phyloP scores from a whole-genome alignment of 768 basidiomycete species.

The Cystofilobasidium bisporidii region DNA sequence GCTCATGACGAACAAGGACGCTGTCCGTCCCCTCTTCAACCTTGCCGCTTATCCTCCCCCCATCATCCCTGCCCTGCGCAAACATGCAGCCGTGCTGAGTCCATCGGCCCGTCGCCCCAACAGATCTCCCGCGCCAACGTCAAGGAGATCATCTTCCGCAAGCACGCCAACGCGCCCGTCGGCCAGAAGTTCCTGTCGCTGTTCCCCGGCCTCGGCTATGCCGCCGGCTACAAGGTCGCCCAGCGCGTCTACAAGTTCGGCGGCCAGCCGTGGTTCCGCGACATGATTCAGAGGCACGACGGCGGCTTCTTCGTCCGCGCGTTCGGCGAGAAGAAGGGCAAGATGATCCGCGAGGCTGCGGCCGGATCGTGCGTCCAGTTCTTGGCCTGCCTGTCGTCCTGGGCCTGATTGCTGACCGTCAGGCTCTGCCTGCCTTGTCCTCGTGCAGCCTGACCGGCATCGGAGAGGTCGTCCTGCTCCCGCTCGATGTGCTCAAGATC shows the following conservation, averaged over 20 bases:
- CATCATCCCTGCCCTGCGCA: too few relatives aligned
- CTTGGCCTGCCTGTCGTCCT: too few relatives aligned
- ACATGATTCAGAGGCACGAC: slow-evolving; percentile 72
- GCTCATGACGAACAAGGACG: slow-evolving; percentile 88
- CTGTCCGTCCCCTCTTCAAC: slow-evolving; percentile 20
- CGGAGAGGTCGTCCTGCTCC: slow-evolving; percentile 96
- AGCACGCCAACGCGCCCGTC: slow-evolving; percentile 60
- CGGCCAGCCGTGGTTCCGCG: slow-evolving; percentile 95
- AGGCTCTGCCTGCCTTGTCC: neutral
- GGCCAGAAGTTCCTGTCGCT: slow-evolving; percentile 68
- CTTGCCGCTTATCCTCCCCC: too few relatives aligned
- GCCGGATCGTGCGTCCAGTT: slow-evolving; percentile 70
- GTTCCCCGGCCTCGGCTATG: slow-evolving; percentile 97
- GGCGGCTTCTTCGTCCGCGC: slow-evolving; percentile 66
- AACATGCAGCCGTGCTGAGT: too few relatives aligned
- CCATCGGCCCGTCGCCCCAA: slow-evolving; percentile 40
- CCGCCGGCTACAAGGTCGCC: slow-evolving; percentile 91
- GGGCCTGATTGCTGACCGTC: neutral
- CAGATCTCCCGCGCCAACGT: slow-evolving; percentile 46
- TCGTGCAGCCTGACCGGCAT: slow-evolving; percentile 58
- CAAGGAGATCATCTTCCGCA: slow-evolving; percentile 76
- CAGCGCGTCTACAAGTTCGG: slow-evolving; percentile 97
- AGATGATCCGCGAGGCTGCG: slow-evolving; percentile 86
- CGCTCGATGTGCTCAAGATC: slow-evolving; percentile 93
- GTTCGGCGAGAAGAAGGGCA: slow-evolving; percentile 91